Percentiles rank a stretch among this genome's conserved stretches.
Evolutionary conservation across 116 monocot genomes (phyloP).

Genomic region (Zostera marina): DNA sequence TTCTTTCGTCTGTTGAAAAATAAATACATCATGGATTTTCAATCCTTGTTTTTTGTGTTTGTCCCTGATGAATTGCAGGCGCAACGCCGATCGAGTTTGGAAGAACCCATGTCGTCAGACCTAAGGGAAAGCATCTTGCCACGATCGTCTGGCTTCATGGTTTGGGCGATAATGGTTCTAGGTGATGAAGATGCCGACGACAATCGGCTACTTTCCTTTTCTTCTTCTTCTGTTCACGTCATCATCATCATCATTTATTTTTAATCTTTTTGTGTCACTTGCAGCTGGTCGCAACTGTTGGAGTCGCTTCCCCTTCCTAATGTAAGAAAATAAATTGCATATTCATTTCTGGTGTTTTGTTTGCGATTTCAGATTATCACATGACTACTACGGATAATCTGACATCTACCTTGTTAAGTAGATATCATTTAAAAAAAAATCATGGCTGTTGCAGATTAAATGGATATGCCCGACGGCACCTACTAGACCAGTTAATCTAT

Average conservation of each 20-base stretch:
- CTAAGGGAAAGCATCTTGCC: slow-evolving; percentile 32
- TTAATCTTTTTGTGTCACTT: slow-evolving; percentile 1
- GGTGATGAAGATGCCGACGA: slow-evolving; percentile 8
- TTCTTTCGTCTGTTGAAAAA: too few species aligned
- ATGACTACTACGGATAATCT: too few species aligned
- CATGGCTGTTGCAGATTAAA: slow-evolving; percentile 45
- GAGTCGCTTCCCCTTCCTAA: slow-evolving; percentile 72
- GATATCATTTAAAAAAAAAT: too few species aligned
- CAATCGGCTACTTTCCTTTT: not conserved
- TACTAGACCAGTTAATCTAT: slow-evolving; percentile 62
- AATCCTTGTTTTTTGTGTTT: not conserved
- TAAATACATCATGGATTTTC: not conserved
- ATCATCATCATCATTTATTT: not conserved
- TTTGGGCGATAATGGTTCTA: slow-evolving; percentile 43
- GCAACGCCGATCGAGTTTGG: slow-evolving; percentile 26
- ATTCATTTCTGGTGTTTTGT: not conserved
- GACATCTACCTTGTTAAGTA: not conserved
- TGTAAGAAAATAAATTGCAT: slow-evolving; percentile 25
- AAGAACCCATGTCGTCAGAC: slow-evolving; percentile 35
- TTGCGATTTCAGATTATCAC: not conserved
- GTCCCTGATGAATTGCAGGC: not conserved
- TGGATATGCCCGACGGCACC: slow-evolving; percentile 99
- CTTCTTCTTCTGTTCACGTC: not conserved
- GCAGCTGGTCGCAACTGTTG: slow-evolving; percentile 73
- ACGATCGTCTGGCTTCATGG: slow-evolving; percentile 59